phyloP scores from a whole-genome alignment of 2,329 filamentous ascomycete species.

The Fusarium solani-melongenae region DNA sequence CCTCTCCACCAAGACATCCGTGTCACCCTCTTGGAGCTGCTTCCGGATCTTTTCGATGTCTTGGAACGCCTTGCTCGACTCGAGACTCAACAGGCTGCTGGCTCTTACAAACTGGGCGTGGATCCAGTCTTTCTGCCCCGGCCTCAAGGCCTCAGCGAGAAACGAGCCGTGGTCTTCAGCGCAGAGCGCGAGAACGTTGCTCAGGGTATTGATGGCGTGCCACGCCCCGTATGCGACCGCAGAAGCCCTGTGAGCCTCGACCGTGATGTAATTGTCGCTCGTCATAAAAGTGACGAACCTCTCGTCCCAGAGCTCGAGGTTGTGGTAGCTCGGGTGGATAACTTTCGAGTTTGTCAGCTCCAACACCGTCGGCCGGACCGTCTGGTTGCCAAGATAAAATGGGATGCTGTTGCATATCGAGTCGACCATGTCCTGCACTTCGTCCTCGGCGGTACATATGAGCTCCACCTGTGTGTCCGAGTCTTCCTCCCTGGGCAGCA shows the following conservation, averaged over 20 bases:
- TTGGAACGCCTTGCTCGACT: not conserved
- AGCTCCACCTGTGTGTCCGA: not conserved
- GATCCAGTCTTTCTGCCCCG: conserved; percentile 11
- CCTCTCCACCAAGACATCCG: not conserved
- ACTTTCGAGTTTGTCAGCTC: conserved; percentile 1
- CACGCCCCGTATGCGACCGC: conserved; percentile 8
- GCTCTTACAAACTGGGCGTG: not conserved
- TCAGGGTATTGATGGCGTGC: conserved; percentile 2
- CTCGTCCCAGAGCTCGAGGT: not conserved
- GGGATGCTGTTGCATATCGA: conserved; percentile 13
- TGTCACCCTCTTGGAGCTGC: not conserved
- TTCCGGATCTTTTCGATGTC: not conserved
- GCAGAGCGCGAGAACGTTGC: not conserved
- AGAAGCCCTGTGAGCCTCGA: not conserved
- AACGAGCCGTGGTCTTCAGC: not conserved
- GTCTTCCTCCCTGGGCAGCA: not conserved
- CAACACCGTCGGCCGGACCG: not conserved
- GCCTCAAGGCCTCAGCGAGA: not conserved
- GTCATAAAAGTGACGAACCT: not conserved
- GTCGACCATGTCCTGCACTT: conserved; percentile 8
- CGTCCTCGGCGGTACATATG: not conserved
- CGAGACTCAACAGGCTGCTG: not conserved
- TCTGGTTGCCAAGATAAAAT: conserved; percentile 19
- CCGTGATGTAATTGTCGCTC: conserved; percentile 1
- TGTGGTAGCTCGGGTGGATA: conserved; percentile 13